Base-by-base conservation (phyloP, 2,329 filamentous ascomycete genomes). In the Paracamarosporium sp. region DNA sequence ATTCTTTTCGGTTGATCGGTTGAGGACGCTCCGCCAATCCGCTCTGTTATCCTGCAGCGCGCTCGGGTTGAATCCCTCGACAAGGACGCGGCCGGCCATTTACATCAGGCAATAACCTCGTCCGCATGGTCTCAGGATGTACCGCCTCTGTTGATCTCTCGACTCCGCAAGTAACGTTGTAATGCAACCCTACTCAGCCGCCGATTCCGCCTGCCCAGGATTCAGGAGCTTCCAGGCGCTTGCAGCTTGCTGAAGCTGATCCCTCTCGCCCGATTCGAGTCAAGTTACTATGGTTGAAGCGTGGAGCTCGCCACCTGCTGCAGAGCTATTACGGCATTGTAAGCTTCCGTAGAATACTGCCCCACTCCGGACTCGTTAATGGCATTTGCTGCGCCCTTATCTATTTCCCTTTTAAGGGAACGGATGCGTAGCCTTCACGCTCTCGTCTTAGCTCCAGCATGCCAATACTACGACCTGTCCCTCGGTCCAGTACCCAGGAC, bases 81-180 rank as follows among this genome's bases (percentile, higher is more conserved):
- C 33, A 15, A 31, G 43, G n/a, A 52, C 36, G 36, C n/a, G n/a
- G 36, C 25, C 28, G 22, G 50, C 38, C 17, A 43, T 27, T 43
- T 44, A 15, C 24, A 52, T 52, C 12, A 52, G 20, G 25, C 36
- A 30, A 22, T 28, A 52, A n/a, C 33, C 43, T 52, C 25, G 24
- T 35, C 50, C n/a, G 11, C 22, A 24, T 52, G n/a, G 50, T 52
- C 36, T 52, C n/a, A 52, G 36, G 25, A 52, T 41, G 24, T 51
- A 53, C 46, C 46, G 47, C 55, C 55, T 60, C 50, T 51, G 27
- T 54, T 57, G 27, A 57, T 5, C 47, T 36, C 41, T 60, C 56
- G 33, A 40, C 27, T 25, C 38, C 55, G 38, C 38, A 41, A 55
- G 55, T 61, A 58, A 61, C 47, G 43, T 58, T 43, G 28, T 24